Evolutionary conservation across 202 grass and related monocot genomes (phyloP), one percentile per base, ranked within the genome.

Genomic region (Musa balbisiana): DNA sequence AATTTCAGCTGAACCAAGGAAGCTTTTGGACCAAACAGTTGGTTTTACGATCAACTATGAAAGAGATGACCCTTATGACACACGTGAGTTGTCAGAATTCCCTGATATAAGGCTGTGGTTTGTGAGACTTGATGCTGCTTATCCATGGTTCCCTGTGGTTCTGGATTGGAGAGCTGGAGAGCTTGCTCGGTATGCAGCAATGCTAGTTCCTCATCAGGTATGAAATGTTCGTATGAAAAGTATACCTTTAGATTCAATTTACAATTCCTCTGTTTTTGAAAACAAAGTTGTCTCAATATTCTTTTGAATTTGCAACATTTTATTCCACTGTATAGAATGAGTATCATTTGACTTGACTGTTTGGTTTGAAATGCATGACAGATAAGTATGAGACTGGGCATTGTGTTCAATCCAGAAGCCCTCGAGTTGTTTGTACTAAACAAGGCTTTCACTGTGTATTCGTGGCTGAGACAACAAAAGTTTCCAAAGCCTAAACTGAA

Each of bases 191-290:
- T 93, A 97, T 63, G 73, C 93, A 16, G 90, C 93, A 27, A 97
- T 97, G 93, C 66, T 97, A 51, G 93, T 87, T 50, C 93, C 93
- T 76, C 93, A 97, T 80, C 93, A 97, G 93, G 93, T 97, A 85
- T 8, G 33, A 43, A 43, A 43, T 43, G 33, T 43, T 43, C 1
- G 1, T 43, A 43, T 43, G 33, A 43, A 6, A 43, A 43, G 33
- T 43, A 43, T 43, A 8, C 33, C 33, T 43, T 8, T 43, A 43
- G 33, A 43, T 43, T 43, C 33, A 43, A 43, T 43, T 43, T 43
- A 43, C 33, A 6, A 43, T 43, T 43, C 33, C 33, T 43, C 5
- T 43, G 5, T 43, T 43, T 43, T 43, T 6, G 33, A 15, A 62
- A 20, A 62, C 17, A 9, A 4, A 20, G 11, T 51, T 25, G 8